These are phyloP conservation scores for Streptanthus diversifolius DNA, from an alignment of 345 rosid species.

Conservation along the genomic window DNA sequence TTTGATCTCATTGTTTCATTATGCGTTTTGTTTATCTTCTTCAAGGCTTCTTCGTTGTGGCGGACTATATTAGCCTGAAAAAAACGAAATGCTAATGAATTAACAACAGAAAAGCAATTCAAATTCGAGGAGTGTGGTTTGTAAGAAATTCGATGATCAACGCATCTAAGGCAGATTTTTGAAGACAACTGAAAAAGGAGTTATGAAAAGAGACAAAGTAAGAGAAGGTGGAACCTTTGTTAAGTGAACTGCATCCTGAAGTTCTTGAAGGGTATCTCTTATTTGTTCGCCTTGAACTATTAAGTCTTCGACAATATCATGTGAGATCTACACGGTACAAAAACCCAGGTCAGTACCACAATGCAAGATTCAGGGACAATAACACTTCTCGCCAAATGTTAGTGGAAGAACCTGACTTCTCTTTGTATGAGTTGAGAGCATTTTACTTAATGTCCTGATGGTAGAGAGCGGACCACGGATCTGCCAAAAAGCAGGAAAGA, in stretches of 20 bases:
- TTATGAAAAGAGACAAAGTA: constrained; percentile 5
- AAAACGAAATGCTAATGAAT: neutral
- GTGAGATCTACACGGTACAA: constrained; percentile 49
- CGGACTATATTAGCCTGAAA: constrained; percentile 73
- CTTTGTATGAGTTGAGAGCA: constrained; percentile 68
- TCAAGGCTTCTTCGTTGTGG: constrained; percentile 63
- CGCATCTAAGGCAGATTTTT: neutral
- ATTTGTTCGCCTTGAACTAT: constrained; percentile 66
- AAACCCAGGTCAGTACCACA: neutral
- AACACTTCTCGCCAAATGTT: neutral
- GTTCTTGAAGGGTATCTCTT: constrained; percentile 72
- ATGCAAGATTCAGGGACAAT: neutral
- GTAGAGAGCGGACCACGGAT: constrained; percentile 83
- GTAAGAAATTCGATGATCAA: neutral
- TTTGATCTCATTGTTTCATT: constrained; percentile 52
- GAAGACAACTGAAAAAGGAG: neutral
- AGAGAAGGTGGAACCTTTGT: constrained; percentile 55
- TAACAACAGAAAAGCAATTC: neutral
- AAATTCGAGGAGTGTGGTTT: neutral
- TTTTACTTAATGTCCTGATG: constrained; percentile 72
- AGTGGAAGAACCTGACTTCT: constrained; percentile 62
- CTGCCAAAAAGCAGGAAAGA: constrained; percentile 35
- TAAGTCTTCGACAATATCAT: constrained; percentile 82
- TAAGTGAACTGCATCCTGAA: constrained; percentile 82
- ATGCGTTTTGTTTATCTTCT: constrained; percentile 43